Evolutionary conservation across 352 stramenopile species (phyloP).

Genomic region (Pythium rishiriense): DNA sequence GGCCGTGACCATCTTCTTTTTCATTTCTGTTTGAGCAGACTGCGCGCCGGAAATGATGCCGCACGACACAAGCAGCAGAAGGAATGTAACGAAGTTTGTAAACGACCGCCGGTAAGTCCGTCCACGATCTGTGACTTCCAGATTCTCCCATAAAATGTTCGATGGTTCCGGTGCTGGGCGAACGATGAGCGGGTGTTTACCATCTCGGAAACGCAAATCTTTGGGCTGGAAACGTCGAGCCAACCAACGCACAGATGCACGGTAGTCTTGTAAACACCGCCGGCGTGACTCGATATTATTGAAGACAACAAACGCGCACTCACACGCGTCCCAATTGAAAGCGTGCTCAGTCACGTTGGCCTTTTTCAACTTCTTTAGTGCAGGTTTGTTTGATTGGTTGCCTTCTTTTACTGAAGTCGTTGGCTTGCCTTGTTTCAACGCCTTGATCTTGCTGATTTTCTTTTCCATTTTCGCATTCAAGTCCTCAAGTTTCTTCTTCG

Average conservation of each 20-base stretch:
- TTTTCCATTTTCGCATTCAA: conserved; percentile 26
- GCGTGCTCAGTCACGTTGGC: conserved; percentile 25
- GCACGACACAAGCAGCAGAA: conserved; percentile 65
- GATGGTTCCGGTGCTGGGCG: conserved; percentile 67
- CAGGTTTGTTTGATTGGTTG: background rate
- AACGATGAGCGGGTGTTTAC: conserved; percentile 46
- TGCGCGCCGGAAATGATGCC: conserved; percentile 75
- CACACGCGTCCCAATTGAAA: conserved; percentile 57
- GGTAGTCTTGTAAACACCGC: conserved; percentile 77
- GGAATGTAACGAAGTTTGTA: conserved; percentile 68
- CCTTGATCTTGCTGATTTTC: conserved; percentile 37
- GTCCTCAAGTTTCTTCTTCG: conserved; percentile 27
- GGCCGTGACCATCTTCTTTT: conserved; percentile 56
- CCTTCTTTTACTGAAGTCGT: conserved; percentile 1
- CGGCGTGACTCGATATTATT: conserved; percentile 78
- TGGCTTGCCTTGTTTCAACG: conserved; percentile 44
- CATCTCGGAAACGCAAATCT: conserved; percentile 55
- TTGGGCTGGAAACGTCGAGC: conserved; percentile 49
- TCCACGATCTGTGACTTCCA: conserved; percentile 58
- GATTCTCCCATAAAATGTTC: conserved; percentile 87
- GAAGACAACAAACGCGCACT: conserved; percentile 87
- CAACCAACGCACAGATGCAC: conserved; percentile 43
- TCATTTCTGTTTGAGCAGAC: conserved; percentile 66
- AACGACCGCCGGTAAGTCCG: conserved; percentile 64
- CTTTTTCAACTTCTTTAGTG: conserved; percentile 12